phyloP scores from a whole-genome alignment of 2,329 filamentous ascomycete genomes.

The Microsporum ferrugineum region DNA sequence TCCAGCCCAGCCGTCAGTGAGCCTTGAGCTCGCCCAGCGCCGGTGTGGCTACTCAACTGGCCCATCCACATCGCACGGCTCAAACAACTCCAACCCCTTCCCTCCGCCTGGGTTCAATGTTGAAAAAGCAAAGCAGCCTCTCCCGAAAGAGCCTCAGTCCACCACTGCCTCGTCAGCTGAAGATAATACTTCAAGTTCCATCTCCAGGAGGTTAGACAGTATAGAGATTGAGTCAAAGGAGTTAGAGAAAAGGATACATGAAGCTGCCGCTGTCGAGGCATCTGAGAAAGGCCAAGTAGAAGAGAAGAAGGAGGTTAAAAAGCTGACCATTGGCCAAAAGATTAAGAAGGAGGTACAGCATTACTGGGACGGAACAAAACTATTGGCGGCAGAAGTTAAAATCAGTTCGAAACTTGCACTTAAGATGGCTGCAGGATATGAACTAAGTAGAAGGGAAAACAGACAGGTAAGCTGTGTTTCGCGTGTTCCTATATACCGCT shows the following conservation, averaged over 20 bases:
- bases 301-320: constrained; percentile 62
- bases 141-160: constrained; percentile 28
- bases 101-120: constrained; percentile 85
- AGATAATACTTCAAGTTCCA: constrained; percentile 27
- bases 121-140: constrained; percentile 77
- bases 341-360: constrained; percentile 88
- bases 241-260: constrained; percentile 28
- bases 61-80: constrained; percentile 39
- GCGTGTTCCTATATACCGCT: no score
- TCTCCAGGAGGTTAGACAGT: background rate
- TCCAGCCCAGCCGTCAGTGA: constrained; percentile 21
- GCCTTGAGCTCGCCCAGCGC: constrained; percentile 32
- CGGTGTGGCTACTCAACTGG: constrained; percentile 45
- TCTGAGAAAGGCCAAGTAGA: constrained; percentile 49
- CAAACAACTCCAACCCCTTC: constrained; percentile 38
- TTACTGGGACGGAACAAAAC: constrained; percentile 97
- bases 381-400: constrained; percentile 79
- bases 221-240: constrained; percentile 30
- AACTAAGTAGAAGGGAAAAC: constrained; percentile 85
- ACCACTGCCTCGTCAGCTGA: constrained; percentile 14
- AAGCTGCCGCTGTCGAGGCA: constrained; percentile 6
- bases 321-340: constrained; percentile 79
- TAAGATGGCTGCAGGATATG: constrained; percentile 97
- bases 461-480: constrained; percentile 48
- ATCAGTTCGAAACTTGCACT: constrained; percentile 85